Percentiles rank a stretch among this genome's conserved stretches.
Evolutionary conservation across 352 stramenopile genomes (phyloP).

Genomic region (Phytopythium oedochilum): DNA sequence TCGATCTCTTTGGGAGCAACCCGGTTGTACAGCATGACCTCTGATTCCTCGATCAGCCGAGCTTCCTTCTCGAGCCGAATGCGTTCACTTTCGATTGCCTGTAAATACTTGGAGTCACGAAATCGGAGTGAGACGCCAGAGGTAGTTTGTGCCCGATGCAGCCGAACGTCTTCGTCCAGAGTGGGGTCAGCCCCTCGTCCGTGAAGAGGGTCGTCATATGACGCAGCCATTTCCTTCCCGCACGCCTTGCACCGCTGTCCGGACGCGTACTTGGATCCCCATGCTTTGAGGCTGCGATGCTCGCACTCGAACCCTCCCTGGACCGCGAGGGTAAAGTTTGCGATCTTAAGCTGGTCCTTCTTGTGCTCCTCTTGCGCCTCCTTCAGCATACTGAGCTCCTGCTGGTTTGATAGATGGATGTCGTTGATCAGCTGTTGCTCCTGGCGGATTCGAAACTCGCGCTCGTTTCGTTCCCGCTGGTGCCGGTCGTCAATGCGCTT

Average conservation of each 20-base stretch:
- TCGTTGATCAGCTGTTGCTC: constrained; percentile 38
- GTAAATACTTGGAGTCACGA: constrained; percentile 27
- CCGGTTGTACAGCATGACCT: constrained; percentile 57
- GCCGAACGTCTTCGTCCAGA: constrained; percentile 45
- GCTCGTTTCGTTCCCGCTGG: constrained; percentile 35
- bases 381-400: constrained; percentile 25
- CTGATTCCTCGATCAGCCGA: constrained; percentile 36
- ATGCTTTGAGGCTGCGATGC: constrained; percentile 54
- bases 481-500: constrained; percentile 40
- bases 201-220: constrained; percentile 49
- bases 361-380: constrained; percentile 16
- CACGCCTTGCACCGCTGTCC: constrained; percentile 59
- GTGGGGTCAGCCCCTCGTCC: constrained; percentile 32
- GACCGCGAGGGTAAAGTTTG: constrained; percentile 46
- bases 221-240: constrained; percentile 60
- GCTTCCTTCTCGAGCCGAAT: constrained; percentile 70
- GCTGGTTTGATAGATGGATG: constrained; percentile 27
- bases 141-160: constrained; percentile 41
- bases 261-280: constrained; percentile 57
- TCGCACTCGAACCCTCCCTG: constrained; percentile 43
- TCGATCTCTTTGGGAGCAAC: constrained; percentile 59
- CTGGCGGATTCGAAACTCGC: constrained; percentile 44
- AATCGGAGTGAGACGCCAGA: constrained; percentile 36
- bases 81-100: constrained; percentile 49
- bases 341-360: constrained; percentile 42